Percentiles rank a stretch among this genome's conserved stretches.
Conservation (phyloP, 371 early-diverging fungal genomes). For the Polyrhizophydium stewartii region DNA sequence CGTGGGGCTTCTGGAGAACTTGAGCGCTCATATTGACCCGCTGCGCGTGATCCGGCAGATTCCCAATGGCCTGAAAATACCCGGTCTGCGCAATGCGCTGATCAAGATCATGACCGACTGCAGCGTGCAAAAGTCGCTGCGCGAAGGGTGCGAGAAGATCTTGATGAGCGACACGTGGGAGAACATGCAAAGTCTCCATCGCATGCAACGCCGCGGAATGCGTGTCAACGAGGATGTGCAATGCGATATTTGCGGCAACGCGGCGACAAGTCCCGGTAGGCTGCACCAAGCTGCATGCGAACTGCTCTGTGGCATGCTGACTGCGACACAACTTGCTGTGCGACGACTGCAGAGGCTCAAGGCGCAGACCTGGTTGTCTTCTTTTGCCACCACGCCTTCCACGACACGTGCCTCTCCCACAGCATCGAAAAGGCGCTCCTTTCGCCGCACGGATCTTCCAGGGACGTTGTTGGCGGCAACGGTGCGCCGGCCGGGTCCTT, state of each 20-base stretch:
- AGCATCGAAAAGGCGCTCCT: too few relatives aligned
- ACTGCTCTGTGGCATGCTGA: too few relatives aligned
- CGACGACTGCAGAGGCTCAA: too few relatives aligned
- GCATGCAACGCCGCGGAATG: constrained; percentile 53
- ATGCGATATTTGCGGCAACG: constrained; percentile 60
- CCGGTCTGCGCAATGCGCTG: constrained; percentile 73
- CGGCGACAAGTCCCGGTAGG: constrained; percentile 48
- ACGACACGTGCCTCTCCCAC: constrained; percentile 66
- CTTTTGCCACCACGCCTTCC: constrained; percentile 73
- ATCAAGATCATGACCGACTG: constrained; percentile 85
- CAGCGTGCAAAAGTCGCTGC: constrained; percentile 70
- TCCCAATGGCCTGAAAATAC: constrained; percentile 72
- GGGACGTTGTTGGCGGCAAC: too few relatives aligned
- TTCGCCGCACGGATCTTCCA: too few relatives aligned
- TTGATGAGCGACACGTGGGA: constrained; percentile 77
- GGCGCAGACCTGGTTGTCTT: constrained; percentile 53
- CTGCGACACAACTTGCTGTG: too few relatives aligned
- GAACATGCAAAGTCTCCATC: constrained; percentile 68
- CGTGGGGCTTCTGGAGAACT: constrained; percentile 81
- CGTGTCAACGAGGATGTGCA: constrained; percentile 48
- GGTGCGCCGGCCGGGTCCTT: too few relatives aligned
- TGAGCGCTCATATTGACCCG: constrained; percentile 82
- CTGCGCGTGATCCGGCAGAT: constrained; percentile 72
- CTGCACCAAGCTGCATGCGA: too few relatives aligned
- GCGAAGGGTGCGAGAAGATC: constrained; percentile 84